Base-by-base conservation (phyloP, 805 yeast genomes). In the Starmerella vitae region DNA sequence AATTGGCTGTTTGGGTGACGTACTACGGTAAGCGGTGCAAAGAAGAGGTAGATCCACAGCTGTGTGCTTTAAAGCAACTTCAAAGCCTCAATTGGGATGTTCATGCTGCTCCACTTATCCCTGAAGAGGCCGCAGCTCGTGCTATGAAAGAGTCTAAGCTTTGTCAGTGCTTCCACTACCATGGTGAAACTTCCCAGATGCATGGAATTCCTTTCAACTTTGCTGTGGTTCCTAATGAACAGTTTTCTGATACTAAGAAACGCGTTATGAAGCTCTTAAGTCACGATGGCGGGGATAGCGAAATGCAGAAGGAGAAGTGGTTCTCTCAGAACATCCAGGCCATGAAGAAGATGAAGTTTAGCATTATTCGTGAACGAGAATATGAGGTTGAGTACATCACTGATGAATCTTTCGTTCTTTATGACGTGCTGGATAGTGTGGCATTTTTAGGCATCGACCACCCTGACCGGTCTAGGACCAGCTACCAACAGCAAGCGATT, bases 401-500 rank as follows among this genome's bases (percentile, higher is more conserved):
- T 2, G 75, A 74, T 37, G 74, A 72, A 20, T 70, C 69, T 6
- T 47, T 71, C 32, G 63, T 68, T 4, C 60, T 85, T 14, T 78
- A 64, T 54, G 76, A 76, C 38, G 69, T 68, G 30, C 54, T 76
- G 42, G 58, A 63, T 14, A 62, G 64, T 8, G 64, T 64, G 33
- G 76, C 71, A 42, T 67, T 65, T 24, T 61, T 91, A 37, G 93
- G 86, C 20, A 64, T 91, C 54, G 95, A 91, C 54, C 94, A 83
- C 53, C 85, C 91, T 1, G 95, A 84, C 55, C 71, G 91, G 53
- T 41, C 45, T 15, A 39, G 48, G 5, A 20, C 26, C 18, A 22
- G 18, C 9, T 31, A 14, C 13, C 48, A 43, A 3, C 49, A 45
- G 32, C 48, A 48, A 28, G 46, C 50, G 10, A 43, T 51, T n/a